These are phyloP conservation scores for Ecytonucleospora hepatopenaei DNA, from an alignment of 371 early-diverging fungal genomes.

Conservation along the genomic window DNA sequence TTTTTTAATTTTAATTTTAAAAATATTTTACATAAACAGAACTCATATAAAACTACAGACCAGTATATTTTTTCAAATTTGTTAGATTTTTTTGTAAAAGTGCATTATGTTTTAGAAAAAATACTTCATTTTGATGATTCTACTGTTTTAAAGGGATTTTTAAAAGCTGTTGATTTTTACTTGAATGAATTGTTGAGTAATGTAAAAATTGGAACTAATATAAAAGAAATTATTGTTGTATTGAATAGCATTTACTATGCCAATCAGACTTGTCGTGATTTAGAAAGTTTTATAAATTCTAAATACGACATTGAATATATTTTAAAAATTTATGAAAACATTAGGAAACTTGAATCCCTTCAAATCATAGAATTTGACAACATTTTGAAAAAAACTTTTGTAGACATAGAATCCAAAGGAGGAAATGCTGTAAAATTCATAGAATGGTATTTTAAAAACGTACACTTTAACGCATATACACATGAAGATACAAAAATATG, in stretches of 20 bases:
- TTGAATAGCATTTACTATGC: constrained; percentile 29
- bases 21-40: constrained; percentile 5
- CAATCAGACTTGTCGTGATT: constrained; percentile 17
- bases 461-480: constrained; percentile 4
- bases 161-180: constrained; percentile 7
- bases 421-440: constrained; percentile 7
- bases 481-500: constrained; percentile 15
- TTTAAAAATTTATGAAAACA: neutral
- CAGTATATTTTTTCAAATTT: constrained; percentile 26
- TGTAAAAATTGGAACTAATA: neutral
- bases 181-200: constrained; percentile 8
- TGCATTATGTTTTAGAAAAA: constrained; percentile 18
- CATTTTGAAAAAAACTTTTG: neutral
- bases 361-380: constrained; percentile 16
- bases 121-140: constrained; percentile 33
- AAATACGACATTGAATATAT: neutral
- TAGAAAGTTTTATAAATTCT: neutral
- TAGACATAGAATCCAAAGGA: neutral
- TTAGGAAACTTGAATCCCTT: constrained; percentile 4
- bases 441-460: constrained; percentile 5
- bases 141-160: constrained; percentile 7
- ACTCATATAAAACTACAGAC: constrained; percentile 19
- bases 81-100: constrained; percentile 33
- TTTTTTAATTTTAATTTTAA: constrained; percentile 21
- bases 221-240: constrained; percentile 3